These are phyloP conservation scores for Umbellularia californica DNA, from an alignment of 164 flowering plant genomes.

Conservation along the genomic window DNA sequence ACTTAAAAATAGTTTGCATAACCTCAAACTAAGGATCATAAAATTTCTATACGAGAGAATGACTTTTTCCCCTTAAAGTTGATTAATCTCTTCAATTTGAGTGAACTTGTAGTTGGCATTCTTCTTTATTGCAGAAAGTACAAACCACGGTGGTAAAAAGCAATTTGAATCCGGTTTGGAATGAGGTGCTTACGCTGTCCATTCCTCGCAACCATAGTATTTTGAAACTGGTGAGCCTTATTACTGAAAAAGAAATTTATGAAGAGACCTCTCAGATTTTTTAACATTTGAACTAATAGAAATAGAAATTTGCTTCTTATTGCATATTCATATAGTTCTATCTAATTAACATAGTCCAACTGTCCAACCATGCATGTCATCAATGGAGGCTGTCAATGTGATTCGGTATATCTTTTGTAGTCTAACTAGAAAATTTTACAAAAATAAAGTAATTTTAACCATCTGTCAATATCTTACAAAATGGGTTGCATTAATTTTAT, in stretches of 20 bases:
- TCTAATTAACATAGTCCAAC: too few species aligned
- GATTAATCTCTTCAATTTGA: not conserved
- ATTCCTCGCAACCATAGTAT: slow-evolving; percentile 69
- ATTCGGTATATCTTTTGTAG: too few species aligned
- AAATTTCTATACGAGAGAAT: not conserved
- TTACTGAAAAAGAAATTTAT: too few species aligned
- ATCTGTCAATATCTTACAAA: too few species aligned
- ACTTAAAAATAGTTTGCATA: not conserved
- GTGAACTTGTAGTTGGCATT: not conserved
- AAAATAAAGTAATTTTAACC: too few species aligned
- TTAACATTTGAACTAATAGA: not conserved
- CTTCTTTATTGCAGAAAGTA: slow-evolving; percentile 43
- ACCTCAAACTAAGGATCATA: not conserved
- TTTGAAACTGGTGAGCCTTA: slow-evolving; percentile 63
- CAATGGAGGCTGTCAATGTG: not conserved
- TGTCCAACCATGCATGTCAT: not conserved
- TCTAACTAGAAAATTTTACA: not conserved
- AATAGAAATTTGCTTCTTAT: too few species aligned
- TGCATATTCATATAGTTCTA: not conserved
- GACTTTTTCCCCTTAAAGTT: not conserved
- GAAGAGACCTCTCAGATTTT: not conserved
- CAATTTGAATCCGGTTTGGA: slow-evolving; percentile 95
- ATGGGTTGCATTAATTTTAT: too few species aligned
- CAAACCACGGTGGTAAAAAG: slow-evolving; percentile 70
- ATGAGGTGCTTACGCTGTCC: slow-evolving; percentile 89